Percentiles rank a stretch among this genome's conserved stretches.
These are phyloP conservation scores for Cyclotella choctawhatcheeana DNA, from an alignment of 108 stramenopile genomes.

Conservation along the genomic window DNA sequence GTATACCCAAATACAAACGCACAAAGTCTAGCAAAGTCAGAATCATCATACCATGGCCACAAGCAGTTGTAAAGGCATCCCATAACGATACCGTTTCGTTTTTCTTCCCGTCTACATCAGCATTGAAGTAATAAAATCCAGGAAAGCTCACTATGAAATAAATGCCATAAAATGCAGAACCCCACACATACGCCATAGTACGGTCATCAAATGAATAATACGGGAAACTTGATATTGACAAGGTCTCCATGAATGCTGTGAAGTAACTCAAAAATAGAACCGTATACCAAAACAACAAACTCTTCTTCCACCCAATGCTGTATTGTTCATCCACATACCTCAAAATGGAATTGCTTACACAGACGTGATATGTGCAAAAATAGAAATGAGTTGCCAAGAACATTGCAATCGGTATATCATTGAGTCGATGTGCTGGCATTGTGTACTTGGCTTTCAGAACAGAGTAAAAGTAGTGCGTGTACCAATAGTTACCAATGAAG, in stretches of 20 bases:
- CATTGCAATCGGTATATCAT: conserved; percentile 96
- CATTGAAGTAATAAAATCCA: conserved; percentile 88
- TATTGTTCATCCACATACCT: conserved; percentile 76
- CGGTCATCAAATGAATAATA: conserved; percentile 96
- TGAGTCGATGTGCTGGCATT: conserved; percentile 92
- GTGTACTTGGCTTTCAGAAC: conserved; percentile 95
- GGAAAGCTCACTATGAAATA: conserved; percentile 98
- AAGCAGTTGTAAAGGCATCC: conserved; percentile 81
- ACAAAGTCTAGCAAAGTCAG: conserved; percentile 92
- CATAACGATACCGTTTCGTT: conserved; percentile 51
- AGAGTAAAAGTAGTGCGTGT: conserved; percentile 95
- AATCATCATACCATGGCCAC: conserved; percentile 95
- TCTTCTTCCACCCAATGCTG: conserved; percentile 45
- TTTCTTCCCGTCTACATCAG: conserved; percentile 55
- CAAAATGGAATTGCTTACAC: conserved; percentile 87
- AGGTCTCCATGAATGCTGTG: conserved; percentile 97
- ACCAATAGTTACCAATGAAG: conserved; percentile 99
- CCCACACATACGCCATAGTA: conserved; percentile 64
- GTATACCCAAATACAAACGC: conserved; percentile 83
- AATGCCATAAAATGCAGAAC: conserved; percentile 96
- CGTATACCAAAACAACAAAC: conserved; percentile 48
- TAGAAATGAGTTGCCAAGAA: conserved; percentile 98
- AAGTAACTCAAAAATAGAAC: conserved; percentile 84
- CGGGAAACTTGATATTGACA: conserved; percentile 95
- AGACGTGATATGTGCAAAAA: conserved; percentile 94